Evolutionary conservation across 1,139 yeast species (phyloP), one percentile per base, ranked within the genome.

Genomic region (Meyerozyma carpophila): DNA sequence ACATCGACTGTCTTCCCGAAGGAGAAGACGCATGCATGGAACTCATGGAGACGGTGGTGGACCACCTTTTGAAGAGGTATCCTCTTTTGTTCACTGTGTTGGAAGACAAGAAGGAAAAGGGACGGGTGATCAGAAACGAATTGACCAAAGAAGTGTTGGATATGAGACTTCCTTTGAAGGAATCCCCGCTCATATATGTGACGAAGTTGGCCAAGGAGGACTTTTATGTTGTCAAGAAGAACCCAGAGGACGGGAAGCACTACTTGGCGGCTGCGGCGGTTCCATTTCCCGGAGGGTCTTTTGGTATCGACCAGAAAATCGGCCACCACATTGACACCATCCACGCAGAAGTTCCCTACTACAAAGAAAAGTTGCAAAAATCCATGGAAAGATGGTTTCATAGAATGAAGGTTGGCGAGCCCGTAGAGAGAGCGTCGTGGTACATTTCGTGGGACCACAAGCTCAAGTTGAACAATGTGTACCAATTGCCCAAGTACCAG

Each of bases 341-440:
- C 51, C 93, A 85, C 58, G 75, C 70, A 9, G 84, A 78, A 9
- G 93, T 85, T 34, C 93, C 94, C 1, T 82, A 82, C 56, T 85
- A 84, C 54, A 70, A 79, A 51, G 79, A 79, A 44, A 83, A 83
- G 55, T 66, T 85, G 53, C 74, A 79, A 59, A 73, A 73, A 32
- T 82, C 87, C 8, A 85, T 85, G 94, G 89, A 84, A 58, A 75
- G 81, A 53, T 84, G 86, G 82, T 82, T 84, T 60, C 73, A 70
- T 26, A 73, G 77, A 53, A 71, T 84, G 72, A 74, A 77, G 47
- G 77, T 81, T 1, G 66, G 69, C 27, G 79, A 74, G 38, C 79
- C 84, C 3, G 91, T 84, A 9, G 88, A 82, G 60, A 71, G 93
- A 50, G 89, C 90, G 20, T 79, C 86, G 36, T 85, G 89, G 84